Conservation (phyloP, 257 asterid genomes). For the Verbascum thapsus region DNA sequence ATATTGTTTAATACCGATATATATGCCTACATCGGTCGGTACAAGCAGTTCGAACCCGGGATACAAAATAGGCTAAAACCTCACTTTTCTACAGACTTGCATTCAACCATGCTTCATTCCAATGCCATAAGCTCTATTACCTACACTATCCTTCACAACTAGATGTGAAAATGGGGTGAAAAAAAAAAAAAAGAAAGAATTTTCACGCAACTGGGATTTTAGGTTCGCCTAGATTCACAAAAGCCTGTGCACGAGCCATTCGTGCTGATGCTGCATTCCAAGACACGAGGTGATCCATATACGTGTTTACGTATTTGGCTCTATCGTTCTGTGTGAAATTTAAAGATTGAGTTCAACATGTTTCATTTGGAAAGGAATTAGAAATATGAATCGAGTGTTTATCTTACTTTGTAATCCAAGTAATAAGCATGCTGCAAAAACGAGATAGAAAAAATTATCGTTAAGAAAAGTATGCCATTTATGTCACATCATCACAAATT, state of each 20-base stretch:
- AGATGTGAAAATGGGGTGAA: background rate
- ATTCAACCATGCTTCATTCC: no score
- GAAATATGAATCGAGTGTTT: constrained; percentile 12
- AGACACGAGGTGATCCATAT: constrained; percentile 66
- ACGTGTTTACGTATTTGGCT: constrained; percentile 48
- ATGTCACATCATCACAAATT: no score
- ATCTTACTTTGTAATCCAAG: constrained; percentile 58
- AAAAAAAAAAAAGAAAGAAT: background rate
- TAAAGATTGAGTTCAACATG: constrained; percentile 4
- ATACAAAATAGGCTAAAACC: no score
- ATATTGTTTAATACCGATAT: no score
- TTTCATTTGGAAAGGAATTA: constrained; percentile 1
- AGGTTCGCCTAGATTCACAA: constrained; percentile 92
- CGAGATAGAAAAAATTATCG: constrained; percentile 14
- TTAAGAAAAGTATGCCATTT: background rate
- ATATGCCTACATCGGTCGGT: no score
- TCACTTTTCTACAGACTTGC: no score
- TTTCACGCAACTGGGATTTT: constrained; percentile 85
- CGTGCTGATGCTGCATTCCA: constrained; percentile 93
- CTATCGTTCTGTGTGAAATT: constrained; percentile 61
- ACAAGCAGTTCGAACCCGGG: no score
- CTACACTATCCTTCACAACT: no score
- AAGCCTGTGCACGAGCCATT: constrained; percentile 91
- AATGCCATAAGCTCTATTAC: no score
- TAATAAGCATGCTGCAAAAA: constrained; percentile 72